phyloP scores from a whole-genome alignment of 345 rosid genomes.

The Noccaea bulbosa region DNA sequence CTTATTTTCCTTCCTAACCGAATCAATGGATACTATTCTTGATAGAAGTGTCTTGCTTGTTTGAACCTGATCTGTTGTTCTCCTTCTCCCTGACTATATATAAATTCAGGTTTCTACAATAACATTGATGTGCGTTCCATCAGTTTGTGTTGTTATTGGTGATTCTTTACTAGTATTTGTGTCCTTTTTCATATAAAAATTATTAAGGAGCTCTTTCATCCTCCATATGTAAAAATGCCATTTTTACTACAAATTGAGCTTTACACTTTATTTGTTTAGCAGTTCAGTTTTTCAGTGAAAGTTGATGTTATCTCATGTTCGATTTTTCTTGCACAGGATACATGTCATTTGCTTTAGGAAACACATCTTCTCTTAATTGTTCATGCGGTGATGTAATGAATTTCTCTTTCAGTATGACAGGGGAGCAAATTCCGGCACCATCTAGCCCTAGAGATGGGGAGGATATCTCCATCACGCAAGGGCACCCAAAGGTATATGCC shows the following conservation, averaged over 20 bases:
- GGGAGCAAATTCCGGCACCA: conserved; percentile 81
- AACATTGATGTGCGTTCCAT: conserved; percentile 1
- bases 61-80: not conserved
- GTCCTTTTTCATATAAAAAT: not conserved
- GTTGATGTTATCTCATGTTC: conserved; percentile 12
- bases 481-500: conserved; percentile 62
- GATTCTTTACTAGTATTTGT: not conserved
- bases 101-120: not conserved
- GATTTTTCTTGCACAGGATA: conserved; percentile 10
- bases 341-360: conserved; percentile 30
- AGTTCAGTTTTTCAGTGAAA: not conserved
- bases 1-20: conserved; percentile 6
- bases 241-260: conserved; percentile 15
- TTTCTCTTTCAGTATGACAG: conserved; percentile 81
- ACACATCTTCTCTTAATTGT: conserved; percentile 25
- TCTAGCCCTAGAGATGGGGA: conserved; percentile 94
- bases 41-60: conserved; percentile 18
- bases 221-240: conserved; percentile 29
- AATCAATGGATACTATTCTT: not conserved
- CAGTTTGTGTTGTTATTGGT: conserved; percentile 6
- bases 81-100: not conserved
- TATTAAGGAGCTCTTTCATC: conserved; percentile 1
- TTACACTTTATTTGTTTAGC: conserved; percentile 14
- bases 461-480: conserved; percentile 58
- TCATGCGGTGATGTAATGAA: conserved; percentile 40